Conservation (phyloP, 345 rosid genomes). For the Lenwebbia sp. region DNA sequence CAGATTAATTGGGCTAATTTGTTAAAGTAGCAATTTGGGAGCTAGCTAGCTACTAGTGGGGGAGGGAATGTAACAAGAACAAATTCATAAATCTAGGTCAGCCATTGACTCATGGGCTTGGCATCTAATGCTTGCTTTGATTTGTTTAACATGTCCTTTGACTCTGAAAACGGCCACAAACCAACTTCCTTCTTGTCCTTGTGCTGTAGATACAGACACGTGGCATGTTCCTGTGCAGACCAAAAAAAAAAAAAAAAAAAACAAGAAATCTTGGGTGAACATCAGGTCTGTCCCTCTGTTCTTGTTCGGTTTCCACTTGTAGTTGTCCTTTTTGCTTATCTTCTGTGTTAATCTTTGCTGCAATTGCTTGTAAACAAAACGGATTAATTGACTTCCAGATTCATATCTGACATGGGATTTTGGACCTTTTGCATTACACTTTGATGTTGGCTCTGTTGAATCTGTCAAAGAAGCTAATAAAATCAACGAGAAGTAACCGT, state of each 20-base stretch:
- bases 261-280: not conserved
- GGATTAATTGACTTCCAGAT: not conserved
- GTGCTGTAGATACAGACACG: not conserved
- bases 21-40: not conserved
- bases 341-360: not conserved
- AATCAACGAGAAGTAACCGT: not conserved
- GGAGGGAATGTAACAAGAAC: not conserved
- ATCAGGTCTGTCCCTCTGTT: not conserved
- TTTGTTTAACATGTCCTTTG: not conserved
- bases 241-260: too few species aligned
- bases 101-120: not conserved
- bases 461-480: not conserved
- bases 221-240: not conserved
- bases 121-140: not conserved
- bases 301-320: not conserved
- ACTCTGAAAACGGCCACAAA: not conserved
- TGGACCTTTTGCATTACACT: not conserved
- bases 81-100: not conserved
- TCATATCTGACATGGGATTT: not conserved
- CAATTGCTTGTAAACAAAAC: fast-evolving
- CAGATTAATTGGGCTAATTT: not conserved
- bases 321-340: not conserved
- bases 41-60: not conserved
- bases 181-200: not conserved
- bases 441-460: not conserved